phyloP scores from a whole-genome alignment of 164 flowering plant genomes.

The Vitis riparia region DNA sequence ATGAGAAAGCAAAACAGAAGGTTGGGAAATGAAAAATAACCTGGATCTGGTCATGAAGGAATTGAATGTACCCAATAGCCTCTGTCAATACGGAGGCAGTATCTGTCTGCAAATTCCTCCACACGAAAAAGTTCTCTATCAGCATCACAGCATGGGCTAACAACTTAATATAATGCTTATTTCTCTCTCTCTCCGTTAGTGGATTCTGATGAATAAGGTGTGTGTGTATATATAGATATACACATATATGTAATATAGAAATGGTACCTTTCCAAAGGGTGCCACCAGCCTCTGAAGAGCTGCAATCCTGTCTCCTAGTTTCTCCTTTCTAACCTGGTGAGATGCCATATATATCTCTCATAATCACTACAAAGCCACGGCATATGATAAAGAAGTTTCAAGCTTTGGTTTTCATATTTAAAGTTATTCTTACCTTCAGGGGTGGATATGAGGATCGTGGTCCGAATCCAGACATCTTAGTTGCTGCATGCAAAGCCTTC shows the following conservation, averaged over 20 bases:
- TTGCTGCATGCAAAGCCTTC: slow-evolving; percentile 6
- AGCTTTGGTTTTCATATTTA: not conserved
- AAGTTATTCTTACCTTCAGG: slow-evolving; percentile 13
- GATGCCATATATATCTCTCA: not conserved
- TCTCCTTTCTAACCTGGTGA: slow-evolving; percentile 30
- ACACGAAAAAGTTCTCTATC: not conserved
- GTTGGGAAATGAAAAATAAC: slow-evolving; percentile 9
- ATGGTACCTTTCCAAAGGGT: slow-evolving; percentile 41
- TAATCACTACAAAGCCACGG: not conserved
- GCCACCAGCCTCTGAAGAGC: slow-evolving; percentile 34
- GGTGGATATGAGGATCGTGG: slow-evolving; percentile 19
- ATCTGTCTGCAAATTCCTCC: slow-evolving; percentile 25
- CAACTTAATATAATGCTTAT: too few relatives aligned
- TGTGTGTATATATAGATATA: not conserved
- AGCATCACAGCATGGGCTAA: too few relatives aligned
- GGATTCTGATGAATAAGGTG: slow-evolving; percentile 2
- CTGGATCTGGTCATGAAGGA: slow-evolving; percentile 38
- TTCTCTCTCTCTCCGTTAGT: slow-evolving; percentile 1
- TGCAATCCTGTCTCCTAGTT: slow-evolving; percentile 37
- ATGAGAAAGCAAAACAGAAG: not conserved
- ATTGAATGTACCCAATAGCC: slow-evolving; percentile 36
- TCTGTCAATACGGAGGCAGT: slow-evolving; percentile 37
- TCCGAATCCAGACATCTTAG: slow-evolving; percentile 11
- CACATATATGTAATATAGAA: not conserved
- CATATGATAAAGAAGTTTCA: not conserved